Evolutionary conservation across 108 stramenopile genomes (phyloP).

Genomic region (Nitzschia sp.): DNA sequence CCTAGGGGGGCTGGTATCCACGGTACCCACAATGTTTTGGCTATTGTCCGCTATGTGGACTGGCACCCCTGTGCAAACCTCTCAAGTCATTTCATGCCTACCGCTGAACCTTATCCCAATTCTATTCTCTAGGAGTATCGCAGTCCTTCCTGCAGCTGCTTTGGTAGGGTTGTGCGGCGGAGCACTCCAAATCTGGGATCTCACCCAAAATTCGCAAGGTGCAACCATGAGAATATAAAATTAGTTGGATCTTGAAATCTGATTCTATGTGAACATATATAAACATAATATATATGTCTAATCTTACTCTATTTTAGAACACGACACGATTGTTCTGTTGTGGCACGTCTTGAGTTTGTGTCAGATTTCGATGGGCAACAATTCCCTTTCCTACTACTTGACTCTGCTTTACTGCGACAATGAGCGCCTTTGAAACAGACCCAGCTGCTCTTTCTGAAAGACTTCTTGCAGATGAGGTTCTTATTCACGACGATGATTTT

Average conservation of each 20-base stretch:
- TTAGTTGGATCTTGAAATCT: background rate
- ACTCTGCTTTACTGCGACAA: background rate
- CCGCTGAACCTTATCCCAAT: conserved; percentile 62
- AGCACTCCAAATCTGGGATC: conserved; percentile 6
- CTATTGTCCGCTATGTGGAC: conserved; percentile 44
- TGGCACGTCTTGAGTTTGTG: too few species aligned
- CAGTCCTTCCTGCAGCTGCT: conserved; percentile 52
- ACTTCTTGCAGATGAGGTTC: background rate
- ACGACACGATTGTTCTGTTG: too few species aligned
- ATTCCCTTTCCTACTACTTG: too few species aligned
- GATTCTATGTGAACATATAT: too few species aligned
- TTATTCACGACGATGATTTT: background rate
- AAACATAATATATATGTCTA: background rate
- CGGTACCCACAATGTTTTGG: conserved; percentile 49
- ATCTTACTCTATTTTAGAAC: background rate
- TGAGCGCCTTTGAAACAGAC: background rate
- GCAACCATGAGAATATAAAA: conserved; percentile 32
- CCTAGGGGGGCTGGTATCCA: conserved; percentile 49
- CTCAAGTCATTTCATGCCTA: conserved; percentile 32
- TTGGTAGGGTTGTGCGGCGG: conserved; percentile 47
- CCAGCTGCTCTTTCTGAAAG: conserved; percentile 3
- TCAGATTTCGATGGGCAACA: too few species aligned
- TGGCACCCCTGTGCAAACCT: conserved; percentile 18
- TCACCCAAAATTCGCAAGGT: conserved; percentile 1
- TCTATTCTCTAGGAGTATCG: conserved; percentile 58